Evolutionary conservation across 208 protist genomes (phyloP), one percentile per base, ranked within the genome.

Genomic region (Strigomonas galati): DNA sequence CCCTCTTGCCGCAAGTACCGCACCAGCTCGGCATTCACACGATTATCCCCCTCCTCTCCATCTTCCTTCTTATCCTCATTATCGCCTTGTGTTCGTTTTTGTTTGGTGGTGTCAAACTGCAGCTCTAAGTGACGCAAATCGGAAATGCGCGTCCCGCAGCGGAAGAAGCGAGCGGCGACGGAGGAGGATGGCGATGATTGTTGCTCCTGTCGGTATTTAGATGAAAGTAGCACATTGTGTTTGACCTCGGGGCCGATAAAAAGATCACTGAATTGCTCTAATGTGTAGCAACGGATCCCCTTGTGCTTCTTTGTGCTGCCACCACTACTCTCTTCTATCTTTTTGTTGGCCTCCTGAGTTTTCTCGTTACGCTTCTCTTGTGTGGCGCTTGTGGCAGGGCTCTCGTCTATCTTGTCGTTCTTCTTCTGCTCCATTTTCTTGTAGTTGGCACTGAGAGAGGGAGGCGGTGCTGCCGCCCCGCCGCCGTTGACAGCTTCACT

Each of bases 91-190:
- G 49, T 23, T 55, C 14, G n/a, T 10, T 23, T n/a, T n/a, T 23
- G 49, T 7, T 10, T 9, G 9, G 32, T 37, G 32, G 21, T 43
- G 28, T 30, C 54, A 30, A 23, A 40, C 32, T n/a, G 28, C 54
- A 23, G 28, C 30, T 61, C 44, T 48, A 82, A 72, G 5, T 73
- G 79, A 4, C 71, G 67, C 26, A 90, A 46, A 65, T 93, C 84
- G 0, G 73, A 63, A 0, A 93, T 62, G 49, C 87, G 87, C 19
- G 78, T 86, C 26, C 87, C 87, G 62, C 87, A 93, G 31, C 77
- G 77, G 53, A 82, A 93, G 49, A 81, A 72, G 49, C 28, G 54
- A 35, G 30, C 23, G 57, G 10, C 40, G 24, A 19, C 35, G 44
- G 17, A 1, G 9, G 44, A 3, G 44, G 44, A 15, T 3, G 44